Conservation (phyloP, 768 basidiomycete species). For the Rhizopogon rudus region DNA sequence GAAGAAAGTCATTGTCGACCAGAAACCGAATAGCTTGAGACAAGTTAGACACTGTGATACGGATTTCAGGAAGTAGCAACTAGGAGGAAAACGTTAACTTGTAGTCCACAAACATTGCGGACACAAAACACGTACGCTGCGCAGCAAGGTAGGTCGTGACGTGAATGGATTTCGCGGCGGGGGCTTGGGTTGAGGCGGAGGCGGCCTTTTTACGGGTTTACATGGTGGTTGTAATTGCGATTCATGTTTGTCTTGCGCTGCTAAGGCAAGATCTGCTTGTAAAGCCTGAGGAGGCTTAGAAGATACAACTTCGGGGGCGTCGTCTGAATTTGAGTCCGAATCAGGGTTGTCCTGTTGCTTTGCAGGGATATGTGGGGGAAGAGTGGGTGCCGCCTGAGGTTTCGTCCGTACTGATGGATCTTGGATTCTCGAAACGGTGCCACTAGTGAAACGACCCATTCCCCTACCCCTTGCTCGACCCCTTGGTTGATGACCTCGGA, state of each 20-base stretch:
- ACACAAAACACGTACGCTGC: conserved; percentile 52
- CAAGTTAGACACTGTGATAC: conserved; percentile 83
- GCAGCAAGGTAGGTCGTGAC: conserved; percentile 64
- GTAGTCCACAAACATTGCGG: neutral
- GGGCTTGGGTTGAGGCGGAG: conserved; percentile 40
- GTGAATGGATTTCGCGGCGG: conserved; percentile 61
- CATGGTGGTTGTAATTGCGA: conserved; percentile 4
- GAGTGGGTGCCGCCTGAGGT: neutral
- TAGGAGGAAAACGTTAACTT: conserved; percentile 23
- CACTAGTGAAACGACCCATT: conserved; percentile 15
- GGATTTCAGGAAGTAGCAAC: conserved; percentile 83
- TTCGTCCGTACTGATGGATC: neutral
- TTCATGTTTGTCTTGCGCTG: conserved; percentile 2
- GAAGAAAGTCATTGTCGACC: conserved; percentile 84
- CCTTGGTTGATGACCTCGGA: conserved; percentile 5
- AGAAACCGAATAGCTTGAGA: conserved; percentile 90
- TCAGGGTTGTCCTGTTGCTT: conserved; percentile 9
- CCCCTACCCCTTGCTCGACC: conserved; percentile 26
- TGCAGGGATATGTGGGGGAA: neutral
- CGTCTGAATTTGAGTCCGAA: conserved; percentile 30
- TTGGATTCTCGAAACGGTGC: neutral
- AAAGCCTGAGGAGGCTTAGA: conserved; percentile 36
- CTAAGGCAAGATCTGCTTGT: conserved; percentile 1
- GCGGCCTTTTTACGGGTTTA: conserved; percentile 17
- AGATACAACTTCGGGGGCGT: conserved; percentile 52